These are phyloP conservation scores for Panellus pusillus DNA, from an alignment of 768 basidiomycete genomes.

Conservation along the genomic window DNA sequence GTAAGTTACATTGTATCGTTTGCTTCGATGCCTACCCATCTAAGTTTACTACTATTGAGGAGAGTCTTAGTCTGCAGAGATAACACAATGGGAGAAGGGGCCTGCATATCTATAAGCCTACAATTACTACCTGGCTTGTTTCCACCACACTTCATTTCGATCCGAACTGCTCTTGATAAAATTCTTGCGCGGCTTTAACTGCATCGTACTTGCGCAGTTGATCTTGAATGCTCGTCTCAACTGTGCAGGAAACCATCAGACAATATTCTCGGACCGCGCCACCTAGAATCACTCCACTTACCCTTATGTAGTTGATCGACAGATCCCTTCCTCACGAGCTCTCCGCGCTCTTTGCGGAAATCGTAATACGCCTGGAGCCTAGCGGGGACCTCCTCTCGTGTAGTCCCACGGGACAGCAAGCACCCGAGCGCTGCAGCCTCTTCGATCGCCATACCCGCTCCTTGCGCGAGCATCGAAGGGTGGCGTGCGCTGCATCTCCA, in stretches of 20 bases:
- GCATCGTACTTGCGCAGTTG: conserved; percentile 6
- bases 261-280: no score
- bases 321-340: background rate
- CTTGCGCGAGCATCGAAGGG: conserved; percentile 3
- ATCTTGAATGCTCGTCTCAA: background rate
- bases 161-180: conserved; percentile 6
- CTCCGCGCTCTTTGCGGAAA: conserved; percentile 4
- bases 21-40: no score
- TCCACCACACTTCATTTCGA: no score
- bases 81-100: no score
- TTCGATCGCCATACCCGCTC: conserved; percentile 8
- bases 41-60: no score
- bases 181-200: conserved; percentile 1
- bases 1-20: no score
- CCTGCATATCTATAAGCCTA: no score
- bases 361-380: conserved; percentile 7
- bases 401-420: conserved; percentile 5
- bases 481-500: conserved; percentile 5
- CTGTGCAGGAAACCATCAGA: background rate
- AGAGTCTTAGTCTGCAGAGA: no score
- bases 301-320: background rate
- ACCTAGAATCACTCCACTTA: no score
- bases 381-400: background rate
- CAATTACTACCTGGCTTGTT: no score
- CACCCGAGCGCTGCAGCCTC: conserved; percentile 4